Conservation (phyloP, 257 asterid genomes). For the Forsythia suspensa region DNA sequence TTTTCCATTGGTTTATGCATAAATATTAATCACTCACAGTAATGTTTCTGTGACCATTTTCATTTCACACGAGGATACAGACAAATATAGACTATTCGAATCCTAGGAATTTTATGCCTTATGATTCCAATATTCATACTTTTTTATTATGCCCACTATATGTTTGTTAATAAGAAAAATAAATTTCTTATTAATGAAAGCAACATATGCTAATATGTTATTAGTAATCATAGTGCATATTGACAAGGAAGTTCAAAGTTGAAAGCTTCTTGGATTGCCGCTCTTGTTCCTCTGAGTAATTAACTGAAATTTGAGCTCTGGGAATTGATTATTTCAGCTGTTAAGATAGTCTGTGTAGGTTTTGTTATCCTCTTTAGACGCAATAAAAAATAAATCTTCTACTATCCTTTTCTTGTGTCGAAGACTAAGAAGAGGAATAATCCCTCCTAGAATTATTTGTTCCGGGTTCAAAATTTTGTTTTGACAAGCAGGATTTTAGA, state of each 20-base stretch:
- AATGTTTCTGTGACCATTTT: background rate
- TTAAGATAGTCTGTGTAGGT: background rate
- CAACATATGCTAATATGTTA: conserved; percentile 29
- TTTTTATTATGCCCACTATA: conserved; percentile 17
- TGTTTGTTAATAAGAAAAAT: conserved; percentile 15
- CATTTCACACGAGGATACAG: conserved; percentile 12
- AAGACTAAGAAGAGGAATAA: background rate
- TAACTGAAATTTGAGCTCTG: background rate
- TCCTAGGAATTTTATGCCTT: conserved; percentile 17
- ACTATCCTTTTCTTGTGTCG: background rate
- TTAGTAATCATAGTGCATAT: conserved; percentile 17
- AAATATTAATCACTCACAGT: background rate
- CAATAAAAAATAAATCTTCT: background rate
- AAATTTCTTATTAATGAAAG: conserved; percentile 42
- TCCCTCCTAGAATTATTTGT: background rate
- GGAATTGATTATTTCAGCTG: background rate
- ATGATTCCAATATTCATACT: conserved; percentile 18
- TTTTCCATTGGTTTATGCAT: background rate
- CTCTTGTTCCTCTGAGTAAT: background rate
- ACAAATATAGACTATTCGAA: conserved; percentile 30
- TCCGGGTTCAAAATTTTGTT: background rate
- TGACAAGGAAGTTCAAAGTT: conserved; percentile 11
- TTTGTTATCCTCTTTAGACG: background rate
- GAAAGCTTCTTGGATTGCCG: conserved; percentile 24
- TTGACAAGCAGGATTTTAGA: background rate